Evolutionary conservation across 805 yeast genomes (phyloP), one percentile per base, ranked within the genome.

Genomic region (Pichia deserticola): DNA sequence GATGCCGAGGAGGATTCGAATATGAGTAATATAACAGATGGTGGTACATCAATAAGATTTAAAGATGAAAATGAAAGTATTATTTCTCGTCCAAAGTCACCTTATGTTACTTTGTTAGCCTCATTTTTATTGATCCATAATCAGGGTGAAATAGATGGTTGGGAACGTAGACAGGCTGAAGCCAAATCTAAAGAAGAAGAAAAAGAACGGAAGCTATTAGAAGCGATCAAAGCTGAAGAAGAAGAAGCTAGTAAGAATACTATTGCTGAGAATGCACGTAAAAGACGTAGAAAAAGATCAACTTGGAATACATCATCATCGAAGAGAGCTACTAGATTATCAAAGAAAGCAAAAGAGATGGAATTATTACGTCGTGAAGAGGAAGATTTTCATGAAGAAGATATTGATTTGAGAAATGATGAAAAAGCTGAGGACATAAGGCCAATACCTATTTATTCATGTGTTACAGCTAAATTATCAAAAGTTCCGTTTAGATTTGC

Each of bases 401-500:
- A 51, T 36, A 57, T 52, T 4, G 58, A 53, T 12, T 60, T 57
- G 8, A 62, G 36, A 5, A 37, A 32, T 7, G 41, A 59, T 42
- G 69, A 63, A n/a, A 69, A 61, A 9, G 65, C 64, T 25, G 73
- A 40, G 32, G 30, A 72, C 47, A 72, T 73, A 1, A 70, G 61
- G 32, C 83, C 83, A 1, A 71, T 65, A 32, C 69, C 74, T 32
- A 60, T 69, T 36, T 79, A 58, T 60, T 79, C 90, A 0, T 75
- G 95, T 0, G 67, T 85, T 27, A 84, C 96, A 0, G 72, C 89
- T 44, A 78, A 75, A 1, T 62, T 92, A 3, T 74, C 72, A 15
- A 79, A 78, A n/a, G 72, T 90, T 29, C 90, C 95, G 1, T 65
- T 72, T 9, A 74, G 83, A 57, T 81, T 78, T 57, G 75, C 80